These are phyloP conservation scores for Kwoniella shandongensis DNA, from an alignment of 768 basidiomycete genomes.

Conservation along the genomic window DNA sequence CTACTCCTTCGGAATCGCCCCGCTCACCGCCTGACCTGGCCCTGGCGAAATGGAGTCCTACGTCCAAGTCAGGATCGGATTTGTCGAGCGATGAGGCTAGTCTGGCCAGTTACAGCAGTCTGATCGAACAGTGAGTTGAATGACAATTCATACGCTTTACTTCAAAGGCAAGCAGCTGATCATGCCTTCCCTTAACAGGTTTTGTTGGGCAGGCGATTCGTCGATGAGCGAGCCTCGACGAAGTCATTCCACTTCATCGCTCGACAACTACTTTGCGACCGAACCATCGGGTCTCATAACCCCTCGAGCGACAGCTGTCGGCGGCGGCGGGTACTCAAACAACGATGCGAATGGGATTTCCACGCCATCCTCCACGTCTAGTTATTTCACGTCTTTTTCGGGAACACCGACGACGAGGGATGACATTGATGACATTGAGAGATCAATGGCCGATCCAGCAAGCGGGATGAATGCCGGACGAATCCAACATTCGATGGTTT, in stretches of 20 bases:
- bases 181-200: constrained; percentile 28
- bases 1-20: constrained; percentile 33
- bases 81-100: constrained; percentile 21
- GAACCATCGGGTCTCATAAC: constrained; percentile 11
- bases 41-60: constrained; percentile 30
- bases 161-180: constrained; percentile 4
- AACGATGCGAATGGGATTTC: neutral
- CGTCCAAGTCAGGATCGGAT: constrained; percentile 8
- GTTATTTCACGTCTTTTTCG: constrained; percentile 19
- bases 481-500: constrained; percentile 1
- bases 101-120: constrained; percentile 42
- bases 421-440: constrained; percentile 23
- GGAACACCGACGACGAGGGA: constrained; percentile 16
- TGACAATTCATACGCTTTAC: neutral
- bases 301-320: constrained; percentile 11
- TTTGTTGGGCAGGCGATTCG: constrained; percentile 49
- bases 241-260: constrained; percentile 35
- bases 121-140: constrained; percentile 50
- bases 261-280: constrained; percentile 30
- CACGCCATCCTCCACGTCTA: constrained; percentile 22
- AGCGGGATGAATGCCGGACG: neutral
- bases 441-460: neutral
- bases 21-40: constrained; percentile 35
- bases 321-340: neutral
- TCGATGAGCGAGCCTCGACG: constrained; percentile 16